phyloP scores from a whole-genome alignment of 306 rosid species.

The Vigna radiata region DNA sequence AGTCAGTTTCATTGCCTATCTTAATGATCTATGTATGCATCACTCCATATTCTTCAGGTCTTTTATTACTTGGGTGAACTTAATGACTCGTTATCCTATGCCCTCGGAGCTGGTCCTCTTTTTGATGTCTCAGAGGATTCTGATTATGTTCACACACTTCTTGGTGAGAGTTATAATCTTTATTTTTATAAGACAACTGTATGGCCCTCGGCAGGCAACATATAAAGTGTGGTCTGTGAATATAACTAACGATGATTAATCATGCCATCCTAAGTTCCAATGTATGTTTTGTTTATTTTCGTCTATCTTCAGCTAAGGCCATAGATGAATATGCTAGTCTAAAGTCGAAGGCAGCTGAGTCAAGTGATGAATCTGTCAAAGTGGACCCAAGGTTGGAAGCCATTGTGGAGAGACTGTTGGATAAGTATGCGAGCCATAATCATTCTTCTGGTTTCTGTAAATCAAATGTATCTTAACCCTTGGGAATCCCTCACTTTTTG shows the following conservation, averaged over 20 bases:
- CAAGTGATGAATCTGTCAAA: slow-evolving; percentile 61
- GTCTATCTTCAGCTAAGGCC: slow-evolving; percentile 81
- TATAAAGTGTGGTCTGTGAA: neutral
- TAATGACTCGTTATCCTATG: slow-evolving; percentile 89
- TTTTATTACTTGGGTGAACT: slow-evolving; percentile 97
- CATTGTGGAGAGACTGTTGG: slow-evolving; percentile 95
- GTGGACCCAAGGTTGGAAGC: slow-evolving; percentile 95
- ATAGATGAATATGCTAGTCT: slow-evolving; percentile 95
- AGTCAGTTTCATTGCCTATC: slow-evolving; percentile 29
- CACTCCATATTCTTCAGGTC: slow-evolving; percentile 58
- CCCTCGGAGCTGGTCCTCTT: slow-evolving; percentile 94
- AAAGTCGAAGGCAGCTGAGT: slow-evolving; percentile 81
- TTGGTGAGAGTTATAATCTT: slow-evolving; percentile 61
- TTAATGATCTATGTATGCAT: slow-evolving; percentile 27
- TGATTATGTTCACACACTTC: slow-evolving; percentile 94
- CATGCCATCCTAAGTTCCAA: slow-evolving; percentile 6
- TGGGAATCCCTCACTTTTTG: slow-evolving; percentile 18
- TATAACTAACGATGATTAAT: neutral
- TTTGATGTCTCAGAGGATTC: slow-evolving; percentile 95
- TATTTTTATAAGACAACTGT: neutral
- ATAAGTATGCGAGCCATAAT: slow-evolving; percentile 66
- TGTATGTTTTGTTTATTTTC: slow-evolving; percentile 36
- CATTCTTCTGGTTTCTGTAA: slow-evolving; percentile 7
- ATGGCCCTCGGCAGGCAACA: neutral
- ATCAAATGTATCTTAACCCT: slow-evolving; percentile 4